Percentiles rank a stretch among this genome's conserved stretches.
Evolutionary conservation across 2,329 filamentous ascomycete species (phyloP).

Genomic region (Aspergillus flavus): DNA sequence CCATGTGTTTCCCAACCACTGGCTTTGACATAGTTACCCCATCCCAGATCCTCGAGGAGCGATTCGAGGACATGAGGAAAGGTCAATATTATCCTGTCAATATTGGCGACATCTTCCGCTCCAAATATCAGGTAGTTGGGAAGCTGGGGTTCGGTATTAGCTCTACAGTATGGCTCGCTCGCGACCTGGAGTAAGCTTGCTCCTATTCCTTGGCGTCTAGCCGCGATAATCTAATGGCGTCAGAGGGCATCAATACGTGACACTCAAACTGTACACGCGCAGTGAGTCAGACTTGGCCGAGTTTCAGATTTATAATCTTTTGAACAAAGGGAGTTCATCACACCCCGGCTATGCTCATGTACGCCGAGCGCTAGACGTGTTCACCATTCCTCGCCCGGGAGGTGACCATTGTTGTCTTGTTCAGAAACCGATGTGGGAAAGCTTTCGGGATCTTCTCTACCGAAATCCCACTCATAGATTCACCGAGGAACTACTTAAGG

Average conservation of each 20-base stretch:
- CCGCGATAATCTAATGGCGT: no score
- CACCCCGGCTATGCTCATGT: conserved; percentile 34
- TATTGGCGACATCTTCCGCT: no score
- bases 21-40: no score
- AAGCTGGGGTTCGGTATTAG: no score
- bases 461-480: conserved; percentile 43
- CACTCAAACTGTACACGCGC: conserved; percentile 29
- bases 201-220: no score
- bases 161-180: no score
- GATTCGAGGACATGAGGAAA: no score
- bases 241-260: conserved; percentile 27
- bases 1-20: no score
- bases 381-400: conserved; percentile 30
- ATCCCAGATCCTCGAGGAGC: no score
- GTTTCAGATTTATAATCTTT: conserved; percentile 31
- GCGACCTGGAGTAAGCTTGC: no score
- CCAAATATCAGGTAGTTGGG: no score
- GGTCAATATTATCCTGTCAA: no score
- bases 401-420: conserved; percentile 37
- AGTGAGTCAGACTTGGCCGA: conserved; percentile 25
- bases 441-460: conserved; percentile 41
- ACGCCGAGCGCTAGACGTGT: conserved; percentile 34
- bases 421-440: conserved; percentile 44
- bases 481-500: conserved; percentile 41
- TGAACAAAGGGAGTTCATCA: conserved; percentile 26